Conservation (phyloP, 331 rosid genomes). For the Quercus phellos region DNA sequence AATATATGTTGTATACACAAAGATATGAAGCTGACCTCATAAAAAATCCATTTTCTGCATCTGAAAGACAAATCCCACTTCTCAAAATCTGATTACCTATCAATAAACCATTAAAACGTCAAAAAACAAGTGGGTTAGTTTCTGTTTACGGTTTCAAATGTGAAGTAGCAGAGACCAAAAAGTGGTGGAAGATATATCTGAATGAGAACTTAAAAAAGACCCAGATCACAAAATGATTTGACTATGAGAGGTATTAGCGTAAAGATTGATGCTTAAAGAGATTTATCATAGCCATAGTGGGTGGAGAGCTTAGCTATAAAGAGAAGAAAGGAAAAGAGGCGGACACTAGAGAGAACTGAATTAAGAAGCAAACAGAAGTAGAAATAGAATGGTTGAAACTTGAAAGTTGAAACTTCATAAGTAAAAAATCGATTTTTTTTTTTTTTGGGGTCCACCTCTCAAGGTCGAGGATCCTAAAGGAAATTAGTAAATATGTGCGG, state of each 20-base stretch:
- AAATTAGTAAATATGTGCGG: background rate
- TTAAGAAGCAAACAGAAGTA: constrained; percentile 5
- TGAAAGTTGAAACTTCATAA: constrained; percentile 17
- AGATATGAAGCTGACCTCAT: constrained; percentile 39
- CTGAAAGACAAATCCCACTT: constrained; percentile 26
- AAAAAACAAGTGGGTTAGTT: constrained; percentile 21
- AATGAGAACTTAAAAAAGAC: constrained; percentile 20
- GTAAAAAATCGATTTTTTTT: background rate
- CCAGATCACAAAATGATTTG: constrained; percentile 42
- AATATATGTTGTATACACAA: constrained; percentile 6
- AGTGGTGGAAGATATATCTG: constrained; percentile 21
- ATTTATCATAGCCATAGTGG: constrained; percentile 24
- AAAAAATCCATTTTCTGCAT: constrained; percentile 24
- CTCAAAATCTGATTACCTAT: constrained; percentile 30
- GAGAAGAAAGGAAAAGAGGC: background rate
- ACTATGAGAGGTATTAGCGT: constrained; percentile 12
- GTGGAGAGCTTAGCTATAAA: constrained; percentile 27
- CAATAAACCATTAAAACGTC: constrained; percentile 23
- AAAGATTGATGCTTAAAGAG: constrained; percentile 29
- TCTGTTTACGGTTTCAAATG: constrained; percentile 13
- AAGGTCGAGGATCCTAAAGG: background rate
- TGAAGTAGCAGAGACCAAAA: constrained; percentile 25
- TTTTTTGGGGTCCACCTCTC: background rate
- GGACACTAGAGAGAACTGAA: background rate
- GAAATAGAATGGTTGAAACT: background rate